These are phyloP conservation scores for Aspergillus floridensis DNA, from an alignment of 2,329 filamentous ascomycete species.

Conservation along the genomic window DNA sequence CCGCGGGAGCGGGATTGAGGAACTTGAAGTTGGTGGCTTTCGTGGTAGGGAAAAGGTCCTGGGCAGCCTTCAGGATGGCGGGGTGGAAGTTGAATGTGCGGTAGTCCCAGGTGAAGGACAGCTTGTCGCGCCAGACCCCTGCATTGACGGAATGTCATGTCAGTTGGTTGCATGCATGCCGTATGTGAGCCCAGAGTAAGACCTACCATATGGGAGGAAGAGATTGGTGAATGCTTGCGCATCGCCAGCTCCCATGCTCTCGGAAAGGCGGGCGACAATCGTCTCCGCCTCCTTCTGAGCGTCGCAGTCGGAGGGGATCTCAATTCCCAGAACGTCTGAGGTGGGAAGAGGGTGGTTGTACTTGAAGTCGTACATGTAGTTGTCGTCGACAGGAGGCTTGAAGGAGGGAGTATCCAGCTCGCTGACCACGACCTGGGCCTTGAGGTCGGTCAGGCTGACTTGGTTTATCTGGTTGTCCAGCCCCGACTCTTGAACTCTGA, in stretches of 20 bases:
- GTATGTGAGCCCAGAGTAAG: neutral
- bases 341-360: conserved; percentile 40
- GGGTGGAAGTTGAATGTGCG: conserved; percentile 36
- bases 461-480: neutral
- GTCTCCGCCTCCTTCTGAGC: conserved; percentile 4
- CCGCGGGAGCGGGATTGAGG: conserved; percentile 20
- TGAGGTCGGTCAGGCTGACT: conserved; percentile 1
- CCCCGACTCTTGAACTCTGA: neutral
- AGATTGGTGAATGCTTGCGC: conserved; percentile 25
- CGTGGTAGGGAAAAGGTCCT: conserved; percentile 31
- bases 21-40: conserved; percentile 28
- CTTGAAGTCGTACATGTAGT: conserved; percentile 46
- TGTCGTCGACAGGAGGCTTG: conserved; percentile 33
- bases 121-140: conserved; percentile 40
- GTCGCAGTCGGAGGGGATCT: conserved; percentile 27
- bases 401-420: neutral
- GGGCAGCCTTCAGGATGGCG: conserved; percentile 33
- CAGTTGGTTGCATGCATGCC: neutral
- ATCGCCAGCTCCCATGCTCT: conserved; percentile 16
- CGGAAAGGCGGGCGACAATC: conserved; percentile 14
- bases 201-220: conserved; percentile 26
- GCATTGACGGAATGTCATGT: conserved; percentile 1
- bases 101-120: conserved; percentile 39
- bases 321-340: conserved; percentile 27
- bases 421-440: neutral